Evolutionary conservation across 176 grass and related monocot species (phyloP), one percentile per base, ranked within the genome.

Genomic region (Coix lacrymajobi): DNA sequence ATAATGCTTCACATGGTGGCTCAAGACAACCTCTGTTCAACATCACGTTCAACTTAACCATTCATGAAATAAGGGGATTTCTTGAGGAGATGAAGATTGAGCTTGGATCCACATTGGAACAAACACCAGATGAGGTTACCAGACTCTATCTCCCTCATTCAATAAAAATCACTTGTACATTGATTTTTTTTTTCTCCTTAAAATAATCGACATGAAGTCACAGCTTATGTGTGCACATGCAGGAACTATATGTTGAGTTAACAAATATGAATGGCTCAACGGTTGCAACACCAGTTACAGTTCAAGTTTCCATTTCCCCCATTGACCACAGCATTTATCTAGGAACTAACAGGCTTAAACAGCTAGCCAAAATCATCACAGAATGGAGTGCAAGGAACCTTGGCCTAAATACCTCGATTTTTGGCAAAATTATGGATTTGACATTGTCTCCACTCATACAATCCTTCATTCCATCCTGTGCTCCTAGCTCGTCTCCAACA

Each of bases 181-280:
- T 39, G 16, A 24, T 8, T 37, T 26, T 41, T 48, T 48, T 12
- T 67, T 29, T 19, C 22, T 34, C 37, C 62, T 43, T 44, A 68
- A 80, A 75, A 30, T 63, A 32, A 14, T 80, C 60, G 46, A 73
- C 44, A 58, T 25, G 30, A 76, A 76, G 29, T 88, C 30, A 81
- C 9, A 65, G 8, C 5, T 71, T 81, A 66, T 69, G 24, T 52
- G 62, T 75, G 9, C 46, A 51, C 24, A 63, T 62, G 88, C 79
- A 90, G 84, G 68, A 69, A 22, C 34, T 90, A 39, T 15, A 62
- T 58, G 56, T 83, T 30, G 31, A 74, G 49, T 41, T 83, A 49
- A 90, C 84, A 83, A 90, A 86, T 74, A 46, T 31, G 25, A 90
- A 90, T 79, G 88, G 88, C 14, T 90, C 88, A 15, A 90, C 88